phyloP scores from a whole-genome alignment of 495 filamentous ascomycete genomes.

The Penicillium argentinense region DNA sequence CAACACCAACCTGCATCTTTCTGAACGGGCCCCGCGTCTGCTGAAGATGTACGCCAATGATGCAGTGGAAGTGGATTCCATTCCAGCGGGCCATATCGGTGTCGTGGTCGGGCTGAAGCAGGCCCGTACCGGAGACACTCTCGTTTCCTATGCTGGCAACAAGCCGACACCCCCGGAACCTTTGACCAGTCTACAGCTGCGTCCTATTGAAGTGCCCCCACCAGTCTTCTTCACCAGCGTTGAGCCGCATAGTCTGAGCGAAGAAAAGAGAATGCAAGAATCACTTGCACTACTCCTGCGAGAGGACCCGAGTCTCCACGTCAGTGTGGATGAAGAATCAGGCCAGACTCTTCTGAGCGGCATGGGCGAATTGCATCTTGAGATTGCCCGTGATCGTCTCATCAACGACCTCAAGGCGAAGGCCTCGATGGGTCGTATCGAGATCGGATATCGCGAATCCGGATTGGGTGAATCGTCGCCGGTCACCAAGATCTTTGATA shows the following conservation, averaged over 20 bases:
- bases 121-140: conserved; percentile 88
- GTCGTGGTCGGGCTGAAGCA: conserved; percentile 89
- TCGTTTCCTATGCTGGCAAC: conserved; percentile 69
- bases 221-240: conserved; percentile 95
- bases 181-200: conserved; percentile 73
- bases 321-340: conserved; percentile 82
- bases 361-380: conserved; percentile 98
- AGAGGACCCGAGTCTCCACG: conserved; percentile 92
- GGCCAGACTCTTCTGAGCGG: conserved; percentile 91
- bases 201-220: conserved; percentile 85
- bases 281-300: conserved; percentile 73
- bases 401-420: conserved; percentile 87
- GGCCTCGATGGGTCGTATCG: conserved; percentile 86
- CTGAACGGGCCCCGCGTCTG: conserved; percentile 77
- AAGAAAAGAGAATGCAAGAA: conserved; percentile 76
- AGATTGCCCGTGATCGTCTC: conserved; percentile 87
- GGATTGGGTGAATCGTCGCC: conserved; percentile 52
- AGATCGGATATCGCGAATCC: conserved; percentile 92
- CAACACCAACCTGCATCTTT: conserved; percentile 84
- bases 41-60: conserved; percentile 92
- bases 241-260: conserved; percentile 76
- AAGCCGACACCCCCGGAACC: conserved; percentile 65
- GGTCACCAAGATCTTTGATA: conserved; percentile 67
- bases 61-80: conserved; percentile 76
- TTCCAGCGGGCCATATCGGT: conserved; percentile 89